A percentile compares a stretch with the other conserved stretches of the same genome.
phyloP scores from a whole-genome alignment of 2,329 filamentous ascomycete genomes.

The Paracoccidioides brasiliensis region DNA sequence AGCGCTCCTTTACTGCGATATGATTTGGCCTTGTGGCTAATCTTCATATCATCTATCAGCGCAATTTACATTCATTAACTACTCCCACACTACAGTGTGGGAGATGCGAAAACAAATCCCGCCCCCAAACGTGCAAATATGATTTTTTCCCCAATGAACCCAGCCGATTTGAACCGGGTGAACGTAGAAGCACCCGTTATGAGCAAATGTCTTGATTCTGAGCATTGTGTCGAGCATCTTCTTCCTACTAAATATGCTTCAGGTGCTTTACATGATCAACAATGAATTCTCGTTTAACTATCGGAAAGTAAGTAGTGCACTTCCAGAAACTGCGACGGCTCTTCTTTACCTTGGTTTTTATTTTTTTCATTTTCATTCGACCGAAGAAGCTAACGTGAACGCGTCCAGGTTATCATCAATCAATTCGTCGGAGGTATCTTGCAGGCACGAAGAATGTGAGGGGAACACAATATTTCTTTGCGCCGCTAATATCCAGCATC shows the following conservation, averaged over 20 bases:
- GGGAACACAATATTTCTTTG: constrained; percentile 93
- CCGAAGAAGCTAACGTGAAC: not conserved
- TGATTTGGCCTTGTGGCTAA: constrained; percentile 6
- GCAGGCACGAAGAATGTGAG: constrained; percentile 81
- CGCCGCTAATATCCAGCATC: constrained; percentile 52
- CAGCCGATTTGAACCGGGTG: constrained; percentile 32
- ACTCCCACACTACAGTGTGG: no score
- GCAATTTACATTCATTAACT: no score
- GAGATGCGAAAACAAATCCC: no score
- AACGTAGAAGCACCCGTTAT: constrained; percentile 92
- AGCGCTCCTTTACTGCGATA: constrained; percentile 6
- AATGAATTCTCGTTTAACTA: constrained; percentile 69
- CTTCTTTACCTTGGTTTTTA: not conserved
- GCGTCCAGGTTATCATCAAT: constrained; percentile 41
- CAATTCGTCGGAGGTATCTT: constrained; percentile 68
- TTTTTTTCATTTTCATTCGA: not conserved
- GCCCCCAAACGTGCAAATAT: constrained; percentile 2
- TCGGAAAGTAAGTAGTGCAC: constrained; percentile 50
- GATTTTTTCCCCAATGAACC: not conserved
- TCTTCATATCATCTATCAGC: no score
- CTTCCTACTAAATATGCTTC: constrained; percentile 75
- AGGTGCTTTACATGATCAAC: constrained; percentile 69
- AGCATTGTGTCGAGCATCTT: constrained; percentile 65
- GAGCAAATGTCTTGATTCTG: constrained; percentile 90
- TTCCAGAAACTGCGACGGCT: no score